These are phyloP conservation scores for Apiosordaria backusii DNA, from an alignment of 495 filamentous ascomycete genomes.

Conservation along the genomic window DNA sequence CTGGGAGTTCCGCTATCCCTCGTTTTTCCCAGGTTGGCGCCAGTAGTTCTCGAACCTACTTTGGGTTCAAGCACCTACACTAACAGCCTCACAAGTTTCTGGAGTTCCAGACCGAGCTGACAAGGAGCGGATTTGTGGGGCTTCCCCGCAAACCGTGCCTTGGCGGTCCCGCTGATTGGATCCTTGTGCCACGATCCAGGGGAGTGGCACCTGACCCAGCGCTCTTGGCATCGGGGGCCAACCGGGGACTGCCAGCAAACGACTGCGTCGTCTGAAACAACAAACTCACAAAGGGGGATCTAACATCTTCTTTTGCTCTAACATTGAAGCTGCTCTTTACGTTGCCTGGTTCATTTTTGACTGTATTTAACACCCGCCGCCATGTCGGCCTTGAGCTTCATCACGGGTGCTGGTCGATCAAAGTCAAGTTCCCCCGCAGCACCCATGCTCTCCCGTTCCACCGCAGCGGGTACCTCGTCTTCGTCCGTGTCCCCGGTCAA, in stretches of 20 bases:
- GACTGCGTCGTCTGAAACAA: not conserved
- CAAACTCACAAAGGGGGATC: not conserved
- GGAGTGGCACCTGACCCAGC: not conserved
- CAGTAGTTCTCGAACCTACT: too few relatives aligned
- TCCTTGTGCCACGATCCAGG: not conserved
- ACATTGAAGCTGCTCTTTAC: not conserved
- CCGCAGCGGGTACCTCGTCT: not conserved
- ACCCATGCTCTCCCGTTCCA: conserved; percentile 3
- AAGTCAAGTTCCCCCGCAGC: not conserved
- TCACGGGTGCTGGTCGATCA: not conserved
- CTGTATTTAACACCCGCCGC: not conserved
- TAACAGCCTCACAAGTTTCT: too few relatives aligned
- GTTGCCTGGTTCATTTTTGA: not conserved
- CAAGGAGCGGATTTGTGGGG: not conserved
- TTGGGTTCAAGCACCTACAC: too few relatives aligned
- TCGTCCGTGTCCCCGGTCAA: not conserved
- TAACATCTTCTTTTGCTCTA: not conserved
- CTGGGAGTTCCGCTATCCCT: too few relatives aligned
- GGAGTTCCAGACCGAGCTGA: not conserved
- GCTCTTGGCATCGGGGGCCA: not conserved
- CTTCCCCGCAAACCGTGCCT: not conserved
- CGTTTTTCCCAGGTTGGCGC: too few relatives aligned
- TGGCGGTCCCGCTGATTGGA: not conserved
- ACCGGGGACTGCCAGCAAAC: not conserved
- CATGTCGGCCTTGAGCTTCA: not conserved